Evolutionary conservation across 139 green algal genomes (phyloP).

Genomic region (Yamagishiella unicocca): DNA sequence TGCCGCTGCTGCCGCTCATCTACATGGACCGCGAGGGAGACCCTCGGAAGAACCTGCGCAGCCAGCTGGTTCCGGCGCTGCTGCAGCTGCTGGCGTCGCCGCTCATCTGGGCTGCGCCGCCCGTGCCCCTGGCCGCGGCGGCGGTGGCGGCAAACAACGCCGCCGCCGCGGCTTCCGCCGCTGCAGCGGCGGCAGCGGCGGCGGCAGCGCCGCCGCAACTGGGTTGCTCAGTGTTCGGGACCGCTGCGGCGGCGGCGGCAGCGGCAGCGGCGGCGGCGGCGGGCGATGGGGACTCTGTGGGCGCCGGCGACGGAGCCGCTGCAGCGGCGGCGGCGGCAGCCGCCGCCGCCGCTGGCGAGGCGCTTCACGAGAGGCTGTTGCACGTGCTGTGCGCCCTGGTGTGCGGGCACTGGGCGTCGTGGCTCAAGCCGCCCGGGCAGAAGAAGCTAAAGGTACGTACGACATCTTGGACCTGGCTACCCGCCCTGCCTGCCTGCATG

Average conservation of each 20-base stretch:
- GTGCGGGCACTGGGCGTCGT: slow-evolving; percentile 60
- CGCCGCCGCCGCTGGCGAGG: slow-evolving; percentile 46
- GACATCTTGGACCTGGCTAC: too few species aligned
- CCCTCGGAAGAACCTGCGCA: slow-evolving; percentile 31
- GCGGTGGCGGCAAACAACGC: neutral
- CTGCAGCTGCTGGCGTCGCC: slow-evolving; percentile 37
- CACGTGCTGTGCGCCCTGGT: slow-evolving; percentile 66
- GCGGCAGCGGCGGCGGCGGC: neutral
- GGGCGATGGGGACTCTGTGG: neutral
- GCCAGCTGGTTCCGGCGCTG: slow-evolving; percentile 31
- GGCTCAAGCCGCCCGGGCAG: slow-evolving; percentile 57
- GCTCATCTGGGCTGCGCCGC: neutral
- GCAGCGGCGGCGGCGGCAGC: slow-evolving; percentile 50
- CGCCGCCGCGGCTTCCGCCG: neutral
- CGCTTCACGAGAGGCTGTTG: slow-evolving; percentile 65
- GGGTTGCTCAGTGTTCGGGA: neutral
- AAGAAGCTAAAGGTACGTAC: slow-evolving; percentile 42
- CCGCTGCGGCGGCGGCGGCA: neutral
- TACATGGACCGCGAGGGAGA: slow-evolving; percentile 39
- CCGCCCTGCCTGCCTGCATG: too few species aligned
- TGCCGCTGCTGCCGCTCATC: slow-evolving; percentile 55
- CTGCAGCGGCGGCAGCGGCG: neutral
- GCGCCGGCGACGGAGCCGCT: neutral
- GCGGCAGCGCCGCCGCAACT: neutral
- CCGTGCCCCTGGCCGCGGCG: neutral